A percentile compares a stretch with the other conserved stretches of the same genome.
phyloP scores from a whole-genome alignment of 148 eudicot genomes.

The Rhododendron henanense region DNA sequence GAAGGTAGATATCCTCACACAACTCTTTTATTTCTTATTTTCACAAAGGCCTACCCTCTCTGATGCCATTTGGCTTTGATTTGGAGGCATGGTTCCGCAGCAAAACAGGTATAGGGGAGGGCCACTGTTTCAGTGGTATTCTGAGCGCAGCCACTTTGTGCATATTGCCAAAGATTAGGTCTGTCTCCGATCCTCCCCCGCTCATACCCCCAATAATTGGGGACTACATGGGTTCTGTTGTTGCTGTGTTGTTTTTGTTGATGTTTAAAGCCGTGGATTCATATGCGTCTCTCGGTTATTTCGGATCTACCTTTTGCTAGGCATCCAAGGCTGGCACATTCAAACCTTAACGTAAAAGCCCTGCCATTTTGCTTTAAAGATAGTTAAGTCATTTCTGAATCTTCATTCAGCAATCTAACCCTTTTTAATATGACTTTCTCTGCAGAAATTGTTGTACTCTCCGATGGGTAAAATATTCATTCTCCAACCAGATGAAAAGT shows the following conservation, averaged over 20 bases:
- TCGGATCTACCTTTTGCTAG: background rate
- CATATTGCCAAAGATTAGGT: no score
- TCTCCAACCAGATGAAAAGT: slow-evolving; percentile 64
- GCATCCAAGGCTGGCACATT: background rate
- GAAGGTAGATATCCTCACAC: slow-evolving; percentile 41
- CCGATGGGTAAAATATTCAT: slow-evolving; percentile 73
- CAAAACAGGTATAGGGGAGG: no score
- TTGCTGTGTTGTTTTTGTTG: background rate
- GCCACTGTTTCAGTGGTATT: no score
- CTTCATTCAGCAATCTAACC: slow-evolving; percentile 1
- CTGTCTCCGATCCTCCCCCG: no score
- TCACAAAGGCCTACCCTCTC: background rate
- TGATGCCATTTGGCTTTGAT: no score
- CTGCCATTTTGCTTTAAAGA: background rate
- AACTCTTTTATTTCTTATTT: background rate
- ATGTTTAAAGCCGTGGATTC: background rate
- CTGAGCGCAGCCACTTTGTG: no score
- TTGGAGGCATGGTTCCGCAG: no score
- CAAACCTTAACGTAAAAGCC: background rate
- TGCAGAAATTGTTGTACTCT: slow-evolving; percentile 70
- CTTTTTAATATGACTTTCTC: background rate
- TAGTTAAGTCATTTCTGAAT: background rate
- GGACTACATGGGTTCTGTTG: no score
- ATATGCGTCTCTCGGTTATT: background rate
- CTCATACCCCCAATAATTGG: no score